These are phyloP conservation scores for Aspergillus aculeatus DNA, from an alignment of 2,329 filamentous ascomycete species.

Conservation along the genomic window DNA sequence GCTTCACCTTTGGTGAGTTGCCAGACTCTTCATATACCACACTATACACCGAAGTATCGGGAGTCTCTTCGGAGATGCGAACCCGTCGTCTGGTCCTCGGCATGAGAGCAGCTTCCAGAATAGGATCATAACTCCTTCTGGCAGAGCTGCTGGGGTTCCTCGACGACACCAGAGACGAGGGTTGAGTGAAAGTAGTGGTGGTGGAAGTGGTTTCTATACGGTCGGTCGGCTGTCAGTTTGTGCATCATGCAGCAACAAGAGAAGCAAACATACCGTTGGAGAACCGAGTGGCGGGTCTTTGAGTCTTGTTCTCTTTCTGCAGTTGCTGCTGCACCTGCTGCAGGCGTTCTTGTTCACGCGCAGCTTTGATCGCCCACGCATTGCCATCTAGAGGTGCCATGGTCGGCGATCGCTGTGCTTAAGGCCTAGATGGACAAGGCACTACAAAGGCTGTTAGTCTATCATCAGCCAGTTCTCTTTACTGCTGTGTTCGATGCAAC, in stretches of 20 bases:
- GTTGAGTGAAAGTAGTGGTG: not conserved
- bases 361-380: conserved; percentile 28
- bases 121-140: no score
- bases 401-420: not conserved
- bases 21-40: no score
- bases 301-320: not conserved
- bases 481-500: no score
- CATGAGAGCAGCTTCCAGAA: no score
- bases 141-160: no score
- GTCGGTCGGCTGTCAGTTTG: no score
- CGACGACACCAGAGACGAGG: no score
- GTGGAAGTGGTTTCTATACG: not conserved
- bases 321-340: not conserved
- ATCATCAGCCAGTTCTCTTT: no score
- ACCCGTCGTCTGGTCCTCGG: conserved; percentile 3
- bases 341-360: conserved; percentile 11
- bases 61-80: conserved; percentile 3
- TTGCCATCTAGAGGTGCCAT: conserved; percentile 25
- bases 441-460: not conserved
- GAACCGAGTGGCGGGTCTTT: not conserved
- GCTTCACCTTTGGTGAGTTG: no score
- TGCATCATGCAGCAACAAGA: no score
- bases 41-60: not conserved
- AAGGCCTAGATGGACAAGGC: not conserved
- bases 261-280: not conserved